Evolutionary conservation across 148 eudicot genomes (phyloP).

Genomic region (Chenopodium album): DNA sequence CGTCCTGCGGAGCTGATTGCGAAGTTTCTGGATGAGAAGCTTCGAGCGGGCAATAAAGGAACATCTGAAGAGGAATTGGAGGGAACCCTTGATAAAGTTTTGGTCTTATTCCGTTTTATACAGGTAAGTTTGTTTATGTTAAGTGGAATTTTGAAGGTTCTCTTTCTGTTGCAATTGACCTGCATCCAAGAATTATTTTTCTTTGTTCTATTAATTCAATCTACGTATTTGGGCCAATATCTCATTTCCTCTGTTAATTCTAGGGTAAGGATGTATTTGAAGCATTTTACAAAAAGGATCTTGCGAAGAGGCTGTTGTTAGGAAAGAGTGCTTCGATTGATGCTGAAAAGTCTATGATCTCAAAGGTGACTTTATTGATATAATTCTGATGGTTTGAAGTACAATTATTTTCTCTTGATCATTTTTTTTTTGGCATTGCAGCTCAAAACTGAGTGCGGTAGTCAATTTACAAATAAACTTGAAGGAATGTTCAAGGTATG

Average conservation of each 20-base stretch:
- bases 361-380: conserved; percentile 51
- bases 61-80: conserved; percentile 97
- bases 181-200: neutral
- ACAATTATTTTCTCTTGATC: conserved; percentile 14
- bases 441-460: conserved; percentile 98
- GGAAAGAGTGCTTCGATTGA: conserved; percentile 99
- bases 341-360: conserved; percentile 98
- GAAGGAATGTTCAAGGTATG: conserved; percentile 99
- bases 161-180: neutral
- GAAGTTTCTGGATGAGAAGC: conserved; percentile 91
- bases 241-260: conserved; percentile 10
- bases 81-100: conserved; percentile 93
- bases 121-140: conserved; percentile 48
- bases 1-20: conserved; percentile 98
- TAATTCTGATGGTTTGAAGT: neutral
- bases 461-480: conserved; percentile 96
- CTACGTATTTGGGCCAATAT: neutral
- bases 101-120: conserved; percentile 88
- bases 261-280: conserved; percentile 99
- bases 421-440: conserved; percentile 40
- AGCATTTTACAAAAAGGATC: conserved; percentile 98
- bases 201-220: neutral
- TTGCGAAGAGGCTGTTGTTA: conserved; percentile 88
- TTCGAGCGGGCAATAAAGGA: conserved; percentile 99
- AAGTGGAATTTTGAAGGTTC: neutral